Percentiles rank a stretch among this genome's conserved stretches.
phyloP scores from a whole-genome alignment of 2,329 filamentous ascomycete species.

The Macroventuria anomochaeta region DNA sequence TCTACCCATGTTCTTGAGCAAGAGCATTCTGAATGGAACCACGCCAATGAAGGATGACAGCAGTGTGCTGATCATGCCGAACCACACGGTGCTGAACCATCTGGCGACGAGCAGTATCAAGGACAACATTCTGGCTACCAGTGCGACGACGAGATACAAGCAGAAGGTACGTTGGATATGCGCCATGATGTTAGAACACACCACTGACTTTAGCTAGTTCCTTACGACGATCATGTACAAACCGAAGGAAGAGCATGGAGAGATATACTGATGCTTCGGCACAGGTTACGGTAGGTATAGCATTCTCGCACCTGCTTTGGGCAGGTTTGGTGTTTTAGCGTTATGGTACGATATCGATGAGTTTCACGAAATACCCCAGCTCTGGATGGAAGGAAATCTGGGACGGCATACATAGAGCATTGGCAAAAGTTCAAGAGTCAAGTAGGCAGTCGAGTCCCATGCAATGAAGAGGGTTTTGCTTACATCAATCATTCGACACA shows the following conservation, averaged over 20 bases:
- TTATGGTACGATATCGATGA: conserved; percentile 11
- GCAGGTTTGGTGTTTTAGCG: conserved; percentile 9
- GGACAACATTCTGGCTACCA: conserved; percentile 92
- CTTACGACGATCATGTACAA: conserved; percentile 98
- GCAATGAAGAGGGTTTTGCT: neutral
- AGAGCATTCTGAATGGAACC: conserved; percentile 90
- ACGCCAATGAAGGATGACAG: conserved; percentile 97
- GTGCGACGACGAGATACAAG: conserved; percentile 96
- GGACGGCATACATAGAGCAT: neutral
- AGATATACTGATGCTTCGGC: conserved; percentile 14
- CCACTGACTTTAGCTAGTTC: conserved; percentile 66
- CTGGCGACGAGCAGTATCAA: conserved; percentile 98
- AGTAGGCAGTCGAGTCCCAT: neutral
- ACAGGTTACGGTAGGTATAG: neutral
- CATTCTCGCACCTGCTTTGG: neutral
- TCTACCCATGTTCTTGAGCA: conserved; percentile 88
- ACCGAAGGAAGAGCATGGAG: conserved; percentile 64
- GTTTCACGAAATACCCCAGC: conserved; percentile 14
- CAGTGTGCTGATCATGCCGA: conserved; percentile 94
- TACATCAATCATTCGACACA: neutral
- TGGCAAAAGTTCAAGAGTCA: neutral
- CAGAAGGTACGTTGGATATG: conserved; percentile 71
- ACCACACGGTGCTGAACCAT: conserved; percentile 96
- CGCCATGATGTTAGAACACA: neutral
- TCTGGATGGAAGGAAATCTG: neutral